Evolutionary conservation across 306 rosid species (phyloP).

Genomic region (Prosopis cineraria): DNA sequence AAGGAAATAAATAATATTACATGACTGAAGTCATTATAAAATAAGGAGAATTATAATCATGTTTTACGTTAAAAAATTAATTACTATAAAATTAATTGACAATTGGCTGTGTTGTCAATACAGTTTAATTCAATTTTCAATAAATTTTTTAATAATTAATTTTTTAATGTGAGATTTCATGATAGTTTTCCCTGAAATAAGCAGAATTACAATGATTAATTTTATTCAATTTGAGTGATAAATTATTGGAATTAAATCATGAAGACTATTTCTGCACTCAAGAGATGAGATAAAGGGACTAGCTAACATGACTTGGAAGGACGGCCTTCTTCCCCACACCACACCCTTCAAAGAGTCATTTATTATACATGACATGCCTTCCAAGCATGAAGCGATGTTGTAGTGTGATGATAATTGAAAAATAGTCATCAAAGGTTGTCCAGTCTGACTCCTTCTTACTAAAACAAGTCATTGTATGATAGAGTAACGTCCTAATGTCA

Average conservation of each 20-base stretch:
- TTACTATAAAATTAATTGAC: too few species aligned
- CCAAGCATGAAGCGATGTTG: neutral
- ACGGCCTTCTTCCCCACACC: neutral
- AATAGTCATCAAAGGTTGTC: neutral
- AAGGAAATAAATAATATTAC: neutral
- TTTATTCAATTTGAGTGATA: neutral
- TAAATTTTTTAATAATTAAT: too few species aligned
- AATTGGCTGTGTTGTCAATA: too few species aligned
- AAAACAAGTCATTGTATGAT: neutral
- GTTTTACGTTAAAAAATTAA: too few species aligned
- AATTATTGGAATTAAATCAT: neutral
- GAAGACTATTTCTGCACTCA: neutral
- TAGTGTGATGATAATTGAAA: neutral
- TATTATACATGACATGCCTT: neutral
- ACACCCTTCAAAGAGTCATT: neutral
- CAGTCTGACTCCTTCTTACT: neutral
- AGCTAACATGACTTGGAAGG: slow-evolving; percentile 22
- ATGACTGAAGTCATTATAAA: neutral
- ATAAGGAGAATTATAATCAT: too few species aligned
- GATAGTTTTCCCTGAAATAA: too few species aligned
- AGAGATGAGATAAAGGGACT: neutral
- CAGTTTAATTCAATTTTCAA: too few species aligned
- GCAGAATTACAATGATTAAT: neutral
- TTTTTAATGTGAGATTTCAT: too few species aligned
- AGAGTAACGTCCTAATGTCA: neutral